Evolutionary conservation across 495 filamentous ascomycete genomes (phyloP).

Genomic region (Apodospora peruviana): DNA sequence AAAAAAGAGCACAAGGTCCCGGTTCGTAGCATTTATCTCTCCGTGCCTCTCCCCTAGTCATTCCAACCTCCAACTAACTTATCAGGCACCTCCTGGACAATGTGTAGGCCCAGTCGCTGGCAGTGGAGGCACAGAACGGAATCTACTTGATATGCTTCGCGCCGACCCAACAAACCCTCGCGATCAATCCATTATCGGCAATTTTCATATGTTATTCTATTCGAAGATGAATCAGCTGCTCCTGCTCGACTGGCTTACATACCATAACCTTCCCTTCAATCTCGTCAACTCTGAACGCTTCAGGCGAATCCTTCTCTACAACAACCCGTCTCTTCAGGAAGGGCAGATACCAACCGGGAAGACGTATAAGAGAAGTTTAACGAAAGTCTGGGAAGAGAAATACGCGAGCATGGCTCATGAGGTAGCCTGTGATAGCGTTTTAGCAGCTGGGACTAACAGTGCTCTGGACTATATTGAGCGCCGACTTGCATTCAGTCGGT

Average conservation of each 20-base stretch:
- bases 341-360: neutral
- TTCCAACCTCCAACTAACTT: neutral
- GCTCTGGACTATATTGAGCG: neutral
- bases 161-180: neutral
- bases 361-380: neutral
- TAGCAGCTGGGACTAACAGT: neutral
- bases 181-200: neutral
- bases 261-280: neutral
- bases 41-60: neutral
- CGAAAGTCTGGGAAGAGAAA: neutral
- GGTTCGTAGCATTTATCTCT: neutral
- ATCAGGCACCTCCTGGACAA: neutral
- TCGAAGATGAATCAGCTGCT: neutral
- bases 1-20: neutral
- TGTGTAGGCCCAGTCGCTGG: neutral
- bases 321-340: neutral
- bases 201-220: neutral
- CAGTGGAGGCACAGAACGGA: neutral
- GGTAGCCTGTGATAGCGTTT: neutral
- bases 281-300: neutral
- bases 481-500: neutral
- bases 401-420: neutral
- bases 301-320: neutral
- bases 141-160: neutral
- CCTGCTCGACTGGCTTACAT: neutral